These are phyloP conservation scores for Fusarium stilboides DNA, from an alignment of 2,329 filamentous ascomycete species.

Conservation along the genomic window DNA sequence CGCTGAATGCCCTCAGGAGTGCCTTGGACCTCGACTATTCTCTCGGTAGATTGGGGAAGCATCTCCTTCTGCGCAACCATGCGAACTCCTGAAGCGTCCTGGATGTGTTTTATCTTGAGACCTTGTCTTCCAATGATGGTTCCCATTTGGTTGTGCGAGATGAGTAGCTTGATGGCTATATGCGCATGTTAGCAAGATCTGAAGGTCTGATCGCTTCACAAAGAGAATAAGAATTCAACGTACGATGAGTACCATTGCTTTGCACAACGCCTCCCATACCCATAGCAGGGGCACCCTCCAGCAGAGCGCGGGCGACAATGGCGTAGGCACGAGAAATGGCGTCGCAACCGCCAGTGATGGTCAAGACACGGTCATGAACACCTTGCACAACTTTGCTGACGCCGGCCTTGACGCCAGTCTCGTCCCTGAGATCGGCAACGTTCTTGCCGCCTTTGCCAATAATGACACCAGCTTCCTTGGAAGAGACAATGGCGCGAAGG, in stretches of 20 bases:
- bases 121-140: slow-evolving; percentile 98
- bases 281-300: slow-evolving; percentile 94
- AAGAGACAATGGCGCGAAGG: slow-evolving; percentile 96
- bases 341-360: slow-evolving; percentile 91
- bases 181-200: slow-evolving; percentile 29
- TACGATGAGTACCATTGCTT: slow-evolving; percentile 95
- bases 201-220: background rate
- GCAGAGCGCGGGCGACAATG: slow-evolving; percentile 89
- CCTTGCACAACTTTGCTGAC: slow-evolving; percentile 99
- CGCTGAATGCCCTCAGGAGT: slow-evolving; percentile 96
- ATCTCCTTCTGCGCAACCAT: slow-evolving; percentile 99
- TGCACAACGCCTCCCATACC: slow-evolving; percentile 94
- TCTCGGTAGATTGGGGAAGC: slow-evolving; percentile 98
- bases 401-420: slow-evolving; percentile 97
- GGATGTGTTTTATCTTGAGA: slow-evolving; percentile 99
- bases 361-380: slow-evolving; percentile 96
- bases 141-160: slow-evolving; percentile 99
- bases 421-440: slow-evolving; percentile 94
- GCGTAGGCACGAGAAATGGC: slow-evolving; percentile 93
- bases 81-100: slow-evolving; percentile 94
- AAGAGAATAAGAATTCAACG: slow-evolving; percentile 16
- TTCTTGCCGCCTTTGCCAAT: slow-evolving; percentile 99
- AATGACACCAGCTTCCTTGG: slow-evolving; percentile 98
- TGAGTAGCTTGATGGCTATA: slow-evolving; percentile 94
- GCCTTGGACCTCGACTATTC: slow-evolving; percentile 96